Base-by-base conservation (phyloP, 2,329 filamentous ascomycete species). In the Elsinoe batatas region DNA sequence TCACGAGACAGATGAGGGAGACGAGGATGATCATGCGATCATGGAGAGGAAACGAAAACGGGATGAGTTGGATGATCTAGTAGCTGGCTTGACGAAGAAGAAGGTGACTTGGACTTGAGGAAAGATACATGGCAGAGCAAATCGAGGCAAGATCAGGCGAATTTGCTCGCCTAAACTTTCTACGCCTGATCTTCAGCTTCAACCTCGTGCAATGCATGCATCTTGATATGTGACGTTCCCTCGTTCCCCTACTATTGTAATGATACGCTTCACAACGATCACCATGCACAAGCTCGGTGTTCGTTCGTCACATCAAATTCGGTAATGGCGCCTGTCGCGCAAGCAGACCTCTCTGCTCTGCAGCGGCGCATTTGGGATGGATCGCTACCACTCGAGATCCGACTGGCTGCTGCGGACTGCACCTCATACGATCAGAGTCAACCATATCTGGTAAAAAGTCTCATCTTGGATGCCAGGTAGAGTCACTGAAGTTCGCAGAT, bases 51-150 rank as follows among this genome's bases (percentile, higher is more conserved):
- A 83, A 62, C 77, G 80, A 60, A 95, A 95, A 72, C 77, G 88
- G 42, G 84, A 88, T 65, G 84, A 85, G 0, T 74, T 96, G 1
- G 84, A 94, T 51, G 82, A 91, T 64, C 84, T 93, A 4, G 94
- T 89, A 63, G 80, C 79, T 60, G 88, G 85, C 56, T 73, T 96
- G 63, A 88, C 88, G 68, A 83, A 80, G 33, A 80, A 79, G 65
- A 81, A 83, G 59, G 79, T 91, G 53, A 88, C 81, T n/a, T 67
- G 63, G 53, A 61, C 58, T n/a, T 66, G 40, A 38, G 3, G 30
- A 36, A 20, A 13, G 38, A 15, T 18, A 42, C 7, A 42, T 40
- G 8, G 15, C 11, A 18, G 8, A 18, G 38, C 38, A 18, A 2
- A 30, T 30, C 8, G 46, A 60, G 46, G 44, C 46, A 50, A 50